Evolutionary conservation across 2,329 filamentous ascomycete species (phyloP).

Genomic region (Aspergillus intermedius): DNA sequence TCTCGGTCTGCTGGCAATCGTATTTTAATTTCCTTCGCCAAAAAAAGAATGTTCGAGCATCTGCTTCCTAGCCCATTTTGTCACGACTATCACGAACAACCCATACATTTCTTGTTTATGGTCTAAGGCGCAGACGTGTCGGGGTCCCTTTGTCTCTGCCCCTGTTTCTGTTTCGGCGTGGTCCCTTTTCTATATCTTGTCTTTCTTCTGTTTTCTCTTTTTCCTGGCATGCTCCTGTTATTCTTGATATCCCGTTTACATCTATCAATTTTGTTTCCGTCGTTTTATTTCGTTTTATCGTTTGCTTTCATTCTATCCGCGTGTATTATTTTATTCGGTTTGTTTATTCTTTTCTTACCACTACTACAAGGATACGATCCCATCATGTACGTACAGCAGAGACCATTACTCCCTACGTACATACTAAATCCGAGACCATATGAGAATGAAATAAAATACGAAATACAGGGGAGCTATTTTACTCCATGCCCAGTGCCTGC

Average conservation of each 20-base stretch:
- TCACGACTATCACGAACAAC: neutral
- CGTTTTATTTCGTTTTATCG: neutral
- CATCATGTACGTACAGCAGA: neutral
- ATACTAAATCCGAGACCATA: neutral
- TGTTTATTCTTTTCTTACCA: neutral
- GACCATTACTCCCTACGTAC: neutral
- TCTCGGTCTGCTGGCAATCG: neutral
- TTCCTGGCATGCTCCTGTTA: neutral
- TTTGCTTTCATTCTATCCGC: neutral
- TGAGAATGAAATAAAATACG: neutral
- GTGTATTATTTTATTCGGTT: neutral
- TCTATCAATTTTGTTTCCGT: neutral
- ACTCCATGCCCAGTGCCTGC: neutral
- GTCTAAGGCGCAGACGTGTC: neutral
- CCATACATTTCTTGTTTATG: neutral
- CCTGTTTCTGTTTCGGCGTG: neutral
- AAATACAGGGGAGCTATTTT: neutral
- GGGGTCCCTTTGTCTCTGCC: neutral
- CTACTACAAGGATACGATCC: neutral
- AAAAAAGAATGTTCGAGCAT: neutral
- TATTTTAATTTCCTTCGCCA: neutral
- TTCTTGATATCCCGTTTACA: neutral
- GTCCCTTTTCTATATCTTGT: neutral
- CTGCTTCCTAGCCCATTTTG: neutral
- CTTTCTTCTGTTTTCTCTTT: neutral